These are phyloP conservation scores for Microcyclosporella mali DNA, from an alignment of 2,329 filamentous ascomycete genomes.

Conservation along the genomic window DNA sequence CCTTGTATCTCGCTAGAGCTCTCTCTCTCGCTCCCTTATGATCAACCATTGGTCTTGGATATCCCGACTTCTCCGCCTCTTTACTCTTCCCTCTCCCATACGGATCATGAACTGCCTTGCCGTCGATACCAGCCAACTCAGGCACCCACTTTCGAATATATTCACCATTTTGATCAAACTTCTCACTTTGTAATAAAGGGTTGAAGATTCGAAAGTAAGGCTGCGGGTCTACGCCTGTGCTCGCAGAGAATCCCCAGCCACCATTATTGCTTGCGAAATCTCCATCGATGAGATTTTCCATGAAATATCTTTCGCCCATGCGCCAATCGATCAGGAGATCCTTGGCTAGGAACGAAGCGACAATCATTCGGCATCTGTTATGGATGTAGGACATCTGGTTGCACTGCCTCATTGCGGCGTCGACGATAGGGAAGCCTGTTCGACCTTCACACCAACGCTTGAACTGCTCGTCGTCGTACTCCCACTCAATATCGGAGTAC, in stretches of 20 bases:
- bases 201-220: constrained; percentile 92
- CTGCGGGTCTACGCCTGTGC: constrained; percentile 73
- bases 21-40: constrained; percentile 64
- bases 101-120: constrained; percentile 73
- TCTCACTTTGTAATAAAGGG: constrained; percentile 75
- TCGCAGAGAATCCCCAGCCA: constrained; percentile 61
- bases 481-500: constrained; percentile 77
- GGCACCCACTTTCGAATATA: constrained; percentile 81
- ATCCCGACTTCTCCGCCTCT: constrained; percentile 59
- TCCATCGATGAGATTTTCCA: constrained; percentile 72
- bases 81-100: constrained; percentile 59
- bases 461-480: constrained; percentile 65
- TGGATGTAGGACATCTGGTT: constrained; percentile 68
- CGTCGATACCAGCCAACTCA: constrained; percentile 60
- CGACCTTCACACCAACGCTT: constrained; percentile 65
- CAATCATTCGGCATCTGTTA: constrained; percentile 78
- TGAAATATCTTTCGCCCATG: constrained; percentile 74
- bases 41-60: constrained; percentile 68
- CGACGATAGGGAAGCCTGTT: constrained; percentile 77
- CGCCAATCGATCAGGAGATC: constrained; percentile 79
- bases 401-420: constrained; percentile 79
- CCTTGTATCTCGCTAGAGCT: constrained; percentile 65
- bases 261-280: constrained; percentile 75
- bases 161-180: constrained; percentile 69
- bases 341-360: constrained; percentile 73